Evolutionary conservation across 2,329 filamentous ascomycete species (phyloP).

Genomic region (Arthrocladium fulminans): DNA sequence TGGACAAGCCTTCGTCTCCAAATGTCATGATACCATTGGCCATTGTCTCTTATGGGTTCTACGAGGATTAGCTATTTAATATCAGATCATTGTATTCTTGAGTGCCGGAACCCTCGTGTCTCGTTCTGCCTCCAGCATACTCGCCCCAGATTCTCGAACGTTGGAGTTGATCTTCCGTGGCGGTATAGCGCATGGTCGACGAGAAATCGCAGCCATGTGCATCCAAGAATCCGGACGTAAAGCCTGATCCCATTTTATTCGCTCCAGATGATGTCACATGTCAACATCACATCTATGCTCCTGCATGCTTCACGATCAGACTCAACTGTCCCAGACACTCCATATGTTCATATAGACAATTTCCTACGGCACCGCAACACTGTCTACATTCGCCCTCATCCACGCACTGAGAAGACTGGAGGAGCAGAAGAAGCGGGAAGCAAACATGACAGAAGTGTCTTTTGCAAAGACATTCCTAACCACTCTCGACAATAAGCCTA

Average conservation of each 20-base stretch:
- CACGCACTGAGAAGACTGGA: slow-evolving; percentile 38
- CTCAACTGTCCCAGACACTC: too few species aligned
- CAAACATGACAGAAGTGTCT: slow-evolving; percentile 66
- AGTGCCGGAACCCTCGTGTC: too few species aligned
- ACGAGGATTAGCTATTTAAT: slow-evolving; percentile 2
- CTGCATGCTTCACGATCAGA: too few species aligned
- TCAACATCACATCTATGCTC: too few species aligned
- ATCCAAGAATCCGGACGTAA: too few species aligned
- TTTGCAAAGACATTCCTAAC: slow-evolving; percentile 80
- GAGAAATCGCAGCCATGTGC: too few species aligned
- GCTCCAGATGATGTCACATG: not conserved
- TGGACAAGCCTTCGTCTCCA: not conserved
- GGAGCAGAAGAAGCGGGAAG: slow-evolving; percentile 35
- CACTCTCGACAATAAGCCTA: slow-evolving; percentile 65
- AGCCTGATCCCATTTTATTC: not conserved
- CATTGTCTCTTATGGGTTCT: not conserved
- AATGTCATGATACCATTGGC: slow-evolving; percentile 8
- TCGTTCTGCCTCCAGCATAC: too few species aligned
- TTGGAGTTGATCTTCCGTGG: too few species aligned
- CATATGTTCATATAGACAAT: too few species aligned
- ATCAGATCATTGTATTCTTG: too few species aligned
- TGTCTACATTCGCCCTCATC: slow-evolving; percentile 26
- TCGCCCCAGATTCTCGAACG: too few species aligned
- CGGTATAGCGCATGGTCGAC: too few species aligned
- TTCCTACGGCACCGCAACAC: slow-evolving; percentile 11